Base-by-base conservation (phyloP, 257 asterid species). In the Datura wrightii region DNA sequence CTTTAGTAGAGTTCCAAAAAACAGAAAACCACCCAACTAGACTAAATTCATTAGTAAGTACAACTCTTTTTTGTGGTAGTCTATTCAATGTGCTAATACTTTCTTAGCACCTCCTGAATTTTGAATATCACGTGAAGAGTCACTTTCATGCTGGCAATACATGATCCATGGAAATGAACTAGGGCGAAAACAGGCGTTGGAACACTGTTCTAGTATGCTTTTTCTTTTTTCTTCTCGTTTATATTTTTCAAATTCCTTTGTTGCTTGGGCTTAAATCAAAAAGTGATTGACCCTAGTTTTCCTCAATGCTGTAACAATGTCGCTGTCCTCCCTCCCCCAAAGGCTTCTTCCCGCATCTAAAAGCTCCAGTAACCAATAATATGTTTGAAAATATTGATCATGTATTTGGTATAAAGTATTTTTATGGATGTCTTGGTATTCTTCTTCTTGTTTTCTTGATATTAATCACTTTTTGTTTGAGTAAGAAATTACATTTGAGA, bases 61-160 rank as follows among this genome's bases (percentile, higher is more conserved):
- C 10, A 63, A 24, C 31, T 63, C 71, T 1, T 31, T 63, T 63
- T 24, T 31, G 5, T 34, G 18, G n/a, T 34, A 31, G 71, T 63
- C 71, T 63, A 10, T 31, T 63, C 71, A 24, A 34, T 63, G 71
- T 63, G 71, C 42, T 63, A 63, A 63, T 63, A 63, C 71, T 63
- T 10, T 63, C 70, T 62, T 19, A 62, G 41, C 16, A 24, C 70
- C 70, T 62, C 16, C 5, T 62, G 6, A 10, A 62, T 62, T 62
- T 74, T 48, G 60, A 74, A 24, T 72, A 5, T 74, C 80, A 46
- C 19, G 80, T 74, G 74, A 48, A 48, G 59, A 24, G 59, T 74
- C 39, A 15, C 53, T 70, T 70, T 39, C n/a, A 76, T 50, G 81
- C 81, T 74, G 60, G 18, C 41, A 5, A 44, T 72, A 46, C 80